A percentile compares a stretch with the other conserved stretches of the same genome.
Conservation (phyloP, 108 stramenopile genomes). For the Stephanodiscus minutulus region DNA sequence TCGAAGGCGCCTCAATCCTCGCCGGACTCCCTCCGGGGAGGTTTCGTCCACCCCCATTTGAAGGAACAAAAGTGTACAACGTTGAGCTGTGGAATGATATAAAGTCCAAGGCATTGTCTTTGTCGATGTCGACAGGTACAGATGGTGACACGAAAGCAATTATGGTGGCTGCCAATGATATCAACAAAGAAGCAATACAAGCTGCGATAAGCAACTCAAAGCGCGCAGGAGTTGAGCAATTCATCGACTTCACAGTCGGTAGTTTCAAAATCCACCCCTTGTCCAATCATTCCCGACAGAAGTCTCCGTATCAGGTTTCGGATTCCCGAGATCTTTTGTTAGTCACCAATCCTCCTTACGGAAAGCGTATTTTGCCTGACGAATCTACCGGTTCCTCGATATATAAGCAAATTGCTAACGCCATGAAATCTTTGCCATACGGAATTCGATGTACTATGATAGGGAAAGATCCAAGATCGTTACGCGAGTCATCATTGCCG, state of each 20-base stretch:
- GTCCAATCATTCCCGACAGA: slow-evolving; percentile 20
- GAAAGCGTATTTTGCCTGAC: slow-evolving; percentile 45
- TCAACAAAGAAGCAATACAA: slow-evolving; percentile 58
- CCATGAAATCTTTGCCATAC: slow-evolving; percentile 11
- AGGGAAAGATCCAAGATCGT: slow-evolving; percentile 29
- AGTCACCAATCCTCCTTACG: slow-evolving; percentile 75
- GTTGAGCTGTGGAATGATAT: slow-evolving; percentile 47
- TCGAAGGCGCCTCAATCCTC: slow-evolving; percentile 73
- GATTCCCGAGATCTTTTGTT: slow-evolving; percentile 39
- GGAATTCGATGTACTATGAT: slow-evolving; percentile 30
- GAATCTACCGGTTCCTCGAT: slow-evolving; percentile 6
- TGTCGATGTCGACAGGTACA: neutral
- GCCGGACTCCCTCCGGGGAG: slow-evolving; percentile 69
- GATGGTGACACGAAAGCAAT: neutral
- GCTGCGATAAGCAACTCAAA: slow-evolving; percentile 65
- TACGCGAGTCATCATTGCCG: slow-evolving; percentile 35
- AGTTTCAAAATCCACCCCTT: slow-evolving; percentile 50
- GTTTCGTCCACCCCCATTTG: slow-evolving; percentile 56
- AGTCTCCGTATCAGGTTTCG: neutral
- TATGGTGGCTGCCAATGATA: slow-evolving; percentile 60
- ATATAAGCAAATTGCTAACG: slow-evolving; percentile 30
- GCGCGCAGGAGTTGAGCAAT: slow-evolving; percentile 61
- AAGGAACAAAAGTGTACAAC: slow-evolving; percentile 53
- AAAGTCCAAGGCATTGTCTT: slow-evolving; percentile 23
- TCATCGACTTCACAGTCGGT: slow-evolving; percentile 43